These are phyloP conservation scores for Ceratobasidium sp. DNA, from an alignment of 1,284 basidiomycete species.

Conservation along the genomic window DNA sequence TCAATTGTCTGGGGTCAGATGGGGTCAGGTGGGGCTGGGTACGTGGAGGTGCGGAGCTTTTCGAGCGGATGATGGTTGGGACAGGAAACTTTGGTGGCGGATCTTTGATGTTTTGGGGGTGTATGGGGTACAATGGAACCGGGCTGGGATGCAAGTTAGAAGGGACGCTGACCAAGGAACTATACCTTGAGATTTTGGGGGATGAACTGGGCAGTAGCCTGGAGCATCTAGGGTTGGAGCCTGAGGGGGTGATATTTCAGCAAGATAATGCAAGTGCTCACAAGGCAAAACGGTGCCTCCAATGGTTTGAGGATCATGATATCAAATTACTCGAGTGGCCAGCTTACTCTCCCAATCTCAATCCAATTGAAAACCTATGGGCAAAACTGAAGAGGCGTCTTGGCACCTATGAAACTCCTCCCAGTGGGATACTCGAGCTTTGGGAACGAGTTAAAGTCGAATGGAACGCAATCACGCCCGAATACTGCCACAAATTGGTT, in stretches of 20 bases:
- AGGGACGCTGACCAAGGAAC: not conserved
- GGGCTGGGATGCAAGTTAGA: constrained; percentile 4
- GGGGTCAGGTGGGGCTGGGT: not conserved
- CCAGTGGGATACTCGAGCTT: not conserved
- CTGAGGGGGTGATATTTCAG: no score
- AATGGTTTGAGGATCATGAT: no score
- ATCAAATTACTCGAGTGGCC: no score
- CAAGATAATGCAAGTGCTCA: no score
- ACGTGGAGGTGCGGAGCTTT: not conserved
- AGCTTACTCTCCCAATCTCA: no score
- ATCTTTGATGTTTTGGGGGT: no score
- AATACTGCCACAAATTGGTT: constrained; percentile 1
- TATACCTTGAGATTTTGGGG: not conserved
- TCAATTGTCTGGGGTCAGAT: constrained; percentile 4
- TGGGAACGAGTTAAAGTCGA: constrained; percentile 20
- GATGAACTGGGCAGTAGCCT: no score
- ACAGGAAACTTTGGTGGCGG: constrained; percentile 11
- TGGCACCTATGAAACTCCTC: not conserved
- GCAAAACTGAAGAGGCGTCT: not conserved
- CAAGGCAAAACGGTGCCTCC: no score
- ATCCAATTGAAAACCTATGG: no score
- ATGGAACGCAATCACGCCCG: not conserved
- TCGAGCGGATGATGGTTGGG: constrained; percentile 2
- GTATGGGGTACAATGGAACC: no score
- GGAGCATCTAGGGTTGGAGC: no score